phyloP scores from a whole-genome alignment of 2,329 filamentous ascomycete genomes.

The Orbilia javanica region DNA sequence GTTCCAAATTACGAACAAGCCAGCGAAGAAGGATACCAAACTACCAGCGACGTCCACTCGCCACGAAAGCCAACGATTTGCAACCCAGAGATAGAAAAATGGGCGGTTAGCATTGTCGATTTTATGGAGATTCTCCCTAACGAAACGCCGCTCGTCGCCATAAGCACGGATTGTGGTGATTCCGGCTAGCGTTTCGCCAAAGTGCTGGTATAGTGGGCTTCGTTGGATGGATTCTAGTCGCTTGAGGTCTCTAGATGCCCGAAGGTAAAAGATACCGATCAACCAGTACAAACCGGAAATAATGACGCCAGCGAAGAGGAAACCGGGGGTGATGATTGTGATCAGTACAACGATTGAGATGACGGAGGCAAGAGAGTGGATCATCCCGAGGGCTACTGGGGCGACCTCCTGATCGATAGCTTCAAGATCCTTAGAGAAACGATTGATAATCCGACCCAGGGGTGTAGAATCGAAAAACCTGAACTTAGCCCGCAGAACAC shows the following conservation, averaged over 20 bases:
- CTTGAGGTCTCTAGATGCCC: slow-evolving; percentile 94
- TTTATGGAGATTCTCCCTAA: slow-evolving; percentile 86
- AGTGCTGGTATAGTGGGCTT: slow-evolving; percentile 96
- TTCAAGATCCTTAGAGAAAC: slow-evolving; percentile 97
- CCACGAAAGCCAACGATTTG: slow-evolving; percentile 96
- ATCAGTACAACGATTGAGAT: slow-evolving; percentile 90
- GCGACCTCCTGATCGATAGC: slow-evolving; percentile 96
- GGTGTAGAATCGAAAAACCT: slow-evolving; percentile 98
- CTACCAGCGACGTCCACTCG: slow-evolving; percentile 91
- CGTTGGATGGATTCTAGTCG: slow-evolving; percentile 92
- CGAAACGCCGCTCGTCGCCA: slow-evolving; percentile 91
- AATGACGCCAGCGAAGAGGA: slow-evolving; percentile 86
- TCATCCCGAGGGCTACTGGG: slow-evolving; percentile 82
- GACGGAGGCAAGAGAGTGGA: slow-evolving; percentile 77
- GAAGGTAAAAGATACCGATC: slow-evolving; percentile 88
- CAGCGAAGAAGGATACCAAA: slow-evolving; percentile 91
- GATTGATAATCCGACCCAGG: slow-evolving; percentile 95
- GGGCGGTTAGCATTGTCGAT: slow-evolving; percentile 93
- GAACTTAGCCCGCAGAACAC: slow-evolving; percentile 90
- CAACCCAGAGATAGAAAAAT: slow-evolving; percentile 96
- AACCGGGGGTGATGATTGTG: slow-evolving; percentile 87
- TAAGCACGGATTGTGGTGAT: slow-evolving; percentile 98
- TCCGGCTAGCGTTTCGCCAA: slow-evolving; percentile 92
- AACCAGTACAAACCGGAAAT: slow-evolving; percentile 86
- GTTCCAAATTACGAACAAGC: slow-evolving; percentile 87